Evolutionary conservation across 805 yeast genomes (phyloP), one percentile per base, ranked within the genome.

Genomic region (Pichia paraexigua): DNA sequence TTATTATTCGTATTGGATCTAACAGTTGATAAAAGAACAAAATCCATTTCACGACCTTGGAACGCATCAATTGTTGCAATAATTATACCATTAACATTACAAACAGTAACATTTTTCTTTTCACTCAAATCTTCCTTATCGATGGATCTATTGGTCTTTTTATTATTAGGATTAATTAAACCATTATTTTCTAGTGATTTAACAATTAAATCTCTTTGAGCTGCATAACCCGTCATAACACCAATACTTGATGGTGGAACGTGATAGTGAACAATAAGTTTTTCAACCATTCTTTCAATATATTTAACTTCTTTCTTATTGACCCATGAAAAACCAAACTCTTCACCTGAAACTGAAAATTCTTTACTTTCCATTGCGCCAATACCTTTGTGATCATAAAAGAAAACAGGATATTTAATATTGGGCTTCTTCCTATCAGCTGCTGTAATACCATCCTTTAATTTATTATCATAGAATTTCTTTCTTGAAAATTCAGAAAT

Each of bases 21-120:
- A 32, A 89, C 96, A 61, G 94, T 80, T 3, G 94, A 81, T 54
- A 89, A 71, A 22, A 90, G 76, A 41, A 89, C 83, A 52, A 82
- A 83, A 60, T 86, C 90, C 68, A 87, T 89, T 61, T 88, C 96
- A 59, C 95, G 75, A 30, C 96, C 96, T 68, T 89, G 96, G 71
- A 89, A 89, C 1, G 96, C 94, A 66, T 89, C 97, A n/a, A 89
- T 85, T 0, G 88, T 67, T 17, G 78, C 73, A 57, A 79, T 69
- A 68, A 75, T 70, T 18, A 76, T 63, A 5, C 74, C 76, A 49
- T 73, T 71, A 41, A 77, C 64, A 42, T 57, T 58, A 56, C 78
- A 80, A 49, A 78, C 74, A 2, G 79, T 76, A 15, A 73, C 71
- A 20, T 58, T 61, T 32, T 60, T 63, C 43, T 72, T 77, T 41